Evolutionary conservation across 148 eudicot genomes (phyloP).

Genomic region (Vaccinium vitisidaea): DNA sequence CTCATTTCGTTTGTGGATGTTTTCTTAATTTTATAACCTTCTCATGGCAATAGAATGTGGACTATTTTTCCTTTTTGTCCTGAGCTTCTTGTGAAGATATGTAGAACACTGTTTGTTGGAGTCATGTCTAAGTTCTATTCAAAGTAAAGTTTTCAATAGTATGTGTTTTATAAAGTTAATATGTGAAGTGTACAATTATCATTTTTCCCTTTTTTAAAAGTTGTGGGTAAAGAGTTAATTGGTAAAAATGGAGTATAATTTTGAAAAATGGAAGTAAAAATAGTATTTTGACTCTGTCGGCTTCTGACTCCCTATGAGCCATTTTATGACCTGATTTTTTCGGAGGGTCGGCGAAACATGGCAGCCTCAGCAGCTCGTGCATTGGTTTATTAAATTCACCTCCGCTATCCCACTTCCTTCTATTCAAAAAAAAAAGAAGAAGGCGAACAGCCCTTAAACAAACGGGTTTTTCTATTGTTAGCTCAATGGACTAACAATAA

Average conservation of each 20-base stretch:
- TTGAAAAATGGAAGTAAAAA: too few relatives aligned
- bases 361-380: neutral
- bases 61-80: neutral
- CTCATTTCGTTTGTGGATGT: neutral
- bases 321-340: neutral
- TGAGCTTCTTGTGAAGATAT: constrained; percentile 2
- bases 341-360: neutral
- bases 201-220: too few relatives aligned
- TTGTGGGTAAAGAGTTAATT: too few relatives aligned
- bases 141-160: neutral
- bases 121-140: neutral
- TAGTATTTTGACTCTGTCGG: too few relatives aligned
- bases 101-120: constrained; percentile 1
- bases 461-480: too few relatives aligned
- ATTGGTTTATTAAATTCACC: neutral
- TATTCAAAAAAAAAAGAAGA: neutral
- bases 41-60: neutral
- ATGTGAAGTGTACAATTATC: too few relatives aligned
- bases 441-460: neutral
- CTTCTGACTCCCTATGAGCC: neutral
- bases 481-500: too few relatives aligned
- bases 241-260: too few relatives aligned
- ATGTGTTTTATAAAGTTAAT: too few relatives aligned
- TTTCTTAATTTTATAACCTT: neutral
- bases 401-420: neutral